Evolutionary conservation across 768 basidiomycete species (phyloP).

Genomic region (Boletus rubroflammeus): DNA sequence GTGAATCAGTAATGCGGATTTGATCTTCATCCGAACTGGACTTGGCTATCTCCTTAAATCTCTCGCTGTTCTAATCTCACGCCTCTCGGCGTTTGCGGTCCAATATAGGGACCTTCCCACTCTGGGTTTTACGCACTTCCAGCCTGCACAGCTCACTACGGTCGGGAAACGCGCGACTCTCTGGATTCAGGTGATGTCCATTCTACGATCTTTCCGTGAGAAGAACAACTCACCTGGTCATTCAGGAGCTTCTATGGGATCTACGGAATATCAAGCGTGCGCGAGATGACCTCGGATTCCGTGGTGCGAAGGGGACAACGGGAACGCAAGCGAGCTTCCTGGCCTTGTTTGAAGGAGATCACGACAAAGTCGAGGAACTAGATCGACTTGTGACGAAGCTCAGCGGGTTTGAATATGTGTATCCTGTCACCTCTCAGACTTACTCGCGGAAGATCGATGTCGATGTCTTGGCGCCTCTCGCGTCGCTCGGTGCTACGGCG

Average conservation of each 20-base stretch:
- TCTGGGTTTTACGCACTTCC: conserved; percentile 97
- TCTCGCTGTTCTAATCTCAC: conserved; percentile 85
- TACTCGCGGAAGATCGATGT: conserved; percentile 98
- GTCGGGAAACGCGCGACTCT: conserved; percentile 95
- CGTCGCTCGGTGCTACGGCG: conserved; percentile 89
- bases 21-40: conserved; percentile 92
- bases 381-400: conserved; percentile 88
- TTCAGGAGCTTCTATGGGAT: conserved; percentile 92
- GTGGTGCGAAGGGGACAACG: conserved; percentile 99
- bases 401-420: conserved; percentile 89
- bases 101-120: conserved; percentile 88
- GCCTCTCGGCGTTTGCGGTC: conserved; percentile 79
- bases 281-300: conserved; percentile 89
- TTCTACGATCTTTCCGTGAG: background rate
- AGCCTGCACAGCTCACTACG: conserved; percentile 96
- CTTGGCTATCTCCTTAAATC: conserved; percentile 82
- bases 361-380: conserved; percentile 89
- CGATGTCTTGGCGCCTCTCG: conserved; percentile 86
- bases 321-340: conserved; percentile 98
- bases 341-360: conserved; percentile 90
- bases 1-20: conserved; percentile 82
- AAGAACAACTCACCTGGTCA: background rate
- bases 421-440: conserved; percentile 97
- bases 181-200: conserved; percentile 78
- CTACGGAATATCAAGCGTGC: conserved; percentile 88